These are phyloP conservation scores for Sugiyamaella valdiviana DNA, from an alignment of 805 yeast species.

Conservation along the genomic window DNA sequence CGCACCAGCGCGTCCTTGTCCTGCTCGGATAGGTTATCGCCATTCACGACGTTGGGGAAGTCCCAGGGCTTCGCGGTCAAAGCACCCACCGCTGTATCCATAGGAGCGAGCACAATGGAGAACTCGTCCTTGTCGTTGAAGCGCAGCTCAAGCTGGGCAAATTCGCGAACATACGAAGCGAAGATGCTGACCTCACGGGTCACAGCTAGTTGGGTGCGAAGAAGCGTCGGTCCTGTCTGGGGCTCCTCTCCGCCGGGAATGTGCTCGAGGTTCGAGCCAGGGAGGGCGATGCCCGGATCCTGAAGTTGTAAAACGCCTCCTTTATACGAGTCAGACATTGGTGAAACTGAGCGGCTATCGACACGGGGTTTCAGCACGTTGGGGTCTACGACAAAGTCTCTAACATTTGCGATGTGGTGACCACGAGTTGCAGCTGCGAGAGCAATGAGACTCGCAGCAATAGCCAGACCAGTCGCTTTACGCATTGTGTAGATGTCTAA, in stretches of 20 bases:
- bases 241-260: slow-evolving; percentile 24
- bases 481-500: too few species aligned
- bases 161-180: slow-evolving; percentile 64
- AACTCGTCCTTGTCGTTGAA: slow-evolving; percentile 41
- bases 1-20: slow-evolving; percentile 45
- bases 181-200: slow-evolving; percentile 50
- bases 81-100: slow-evolving; percentile 51
- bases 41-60: slow-evolving; percentile 52
- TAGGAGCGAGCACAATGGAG: slow-evolving; percentile 64
- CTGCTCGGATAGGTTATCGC: slow-evolving; percentile 28
- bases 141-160: slow-evolving; percentile 42
- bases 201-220: slow-evolving; percentile 38
- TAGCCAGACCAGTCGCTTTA: not conserved
- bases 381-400: not conserved
- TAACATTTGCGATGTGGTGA: not conserved
- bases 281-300: not conserved
- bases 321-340: not conserved
- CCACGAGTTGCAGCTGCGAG: slow-evolving; percentile 3
- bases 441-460: not conserved
- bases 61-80: slow-evolving; percentile 70
- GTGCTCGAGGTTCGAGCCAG: not conserved
- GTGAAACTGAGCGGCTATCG: not conserved
- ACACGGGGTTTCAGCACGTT: not conserved
- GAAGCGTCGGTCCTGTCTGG: slow-evolving; percentile 28
- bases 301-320: not conserved